Evolutionary conservation across 352 stramenopile genomes (phyloP).

Genomic region (Phytophthora agathidicida): DNA sequence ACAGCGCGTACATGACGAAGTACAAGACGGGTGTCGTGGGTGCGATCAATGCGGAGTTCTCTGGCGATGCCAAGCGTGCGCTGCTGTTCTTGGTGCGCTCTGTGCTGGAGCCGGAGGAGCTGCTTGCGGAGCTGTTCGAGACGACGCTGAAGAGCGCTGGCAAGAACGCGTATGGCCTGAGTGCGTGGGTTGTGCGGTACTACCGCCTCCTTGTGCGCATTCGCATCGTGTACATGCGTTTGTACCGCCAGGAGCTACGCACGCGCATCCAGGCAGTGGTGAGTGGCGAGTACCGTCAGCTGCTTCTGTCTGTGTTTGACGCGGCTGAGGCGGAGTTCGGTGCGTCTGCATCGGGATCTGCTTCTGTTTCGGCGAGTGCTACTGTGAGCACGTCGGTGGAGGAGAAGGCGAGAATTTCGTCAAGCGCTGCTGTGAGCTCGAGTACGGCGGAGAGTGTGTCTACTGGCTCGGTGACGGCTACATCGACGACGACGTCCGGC

Average conservation of each 20-base stretch:
- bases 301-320: constrained; percentile 3
- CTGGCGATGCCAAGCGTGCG: constrained; percentile 18
- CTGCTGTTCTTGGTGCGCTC: constrained; percentile 35
- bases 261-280: constrained; percentile 1
- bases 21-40: constrained; percentile 30
- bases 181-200: constrained; percentile 23
- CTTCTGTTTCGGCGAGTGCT: background rate
- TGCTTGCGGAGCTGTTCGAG: constrained; percentile 39
- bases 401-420: no score
- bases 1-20: constrained; percentile 36
- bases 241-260: constrained; percentile 44
- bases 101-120: constrained; percentile 28
- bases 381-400: no score
- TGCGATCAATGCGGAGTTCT: constrained; percentile 44
- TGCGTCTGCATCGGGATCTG: background rate
- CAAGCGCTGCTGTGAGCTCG: no score
- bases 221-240: constrained; percentile 43
- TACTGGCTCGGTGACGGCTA: no score
- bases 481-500: no score
- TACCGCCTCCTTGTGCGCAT: constrained; percentile 33
- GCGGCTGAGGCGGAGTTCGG: constrained; percentile 4
- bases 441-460: no score
- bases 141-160: constrained; percentile 41
- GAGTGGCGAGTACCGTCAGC: constrained; percentile 17
- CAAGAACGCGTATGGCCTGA: constrained; percentile 16